Conservation (phyloP, 352 stramenopile genomes). For the Chrysophaeum taylorii region DNA sequence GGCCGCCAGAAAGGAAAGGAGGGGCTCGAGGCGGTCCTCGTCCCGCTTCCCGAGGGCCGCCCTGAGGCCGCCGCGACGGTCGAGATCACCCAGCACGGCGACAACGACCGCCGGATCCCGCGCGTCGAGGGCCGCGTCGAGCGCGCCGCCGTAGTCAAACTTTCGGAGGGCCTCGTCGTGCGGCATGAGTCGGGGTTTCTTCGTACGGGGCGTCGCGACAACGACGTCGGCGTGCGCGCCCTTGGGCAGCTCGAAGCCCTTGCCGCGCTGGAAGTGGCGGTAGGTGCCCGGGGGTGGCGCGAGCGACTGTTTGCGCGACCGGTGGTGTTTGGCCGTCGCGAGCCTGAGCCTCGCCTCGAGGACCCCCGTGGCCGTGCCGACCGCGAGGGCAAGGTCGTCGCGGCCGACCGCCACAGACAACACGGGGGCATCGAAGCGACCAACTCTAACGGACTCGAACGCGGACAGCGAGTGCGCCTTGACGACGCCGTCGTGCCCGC, state of each 20-base stretch:
- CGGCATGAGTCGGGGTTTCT: constrained; percentile 72
- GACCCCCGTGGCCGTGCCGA: constrained; percentile 56
- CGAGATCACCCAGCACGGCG: constrained; percentile 85
- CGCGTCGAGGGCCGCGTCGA: constrained; percentile 82
- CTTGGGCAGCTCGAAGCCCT: constrained; percentile 33
- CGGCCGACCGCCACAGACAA: constrained; percentile 62
- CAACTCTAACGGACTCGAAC: constrained; percentile 23
- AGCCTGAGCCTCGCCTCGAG: constrained; percentile 59
- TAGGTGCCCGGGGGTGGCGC: neutral
- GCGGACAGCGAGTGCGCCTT: constrained; percentile 57
- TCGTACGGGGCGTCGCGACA: constrained; percentile 42
- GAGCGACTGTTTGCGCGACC: constrained; percentile 51
- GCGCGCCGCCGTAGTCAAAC: constrained; percentile 87
- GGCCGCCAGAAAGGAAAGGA: constrained; percentile 85
- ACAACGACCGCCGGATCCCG: constrained; percentile 74
- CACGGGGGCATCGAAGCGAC: constrained; percentile 59
- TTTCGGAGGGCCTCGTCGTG: constrained; percentile 83
- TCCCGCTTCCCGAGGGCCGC: constrained; percentile 75
- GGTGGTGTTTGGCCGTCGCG: constrained; percentile 33
- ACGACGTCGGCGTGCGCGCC: constrained; percentile 49
- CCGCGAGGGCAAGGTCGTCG: constrained; percentile 59
- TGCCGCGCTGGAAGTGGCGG: neutral
- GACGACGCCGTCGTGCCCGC: constrained; percentile 67
- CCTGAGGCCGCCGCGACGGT: constrained; percentile 72
- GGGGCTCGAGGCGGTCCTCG: constrained; percentile 80